Evolutionary conservation across 2,329 filamentous ascomycete species (phyloP), one percentile per base, ranked within the genome.

Genomic region (Pseudocercospora fijiensis): DNA sequence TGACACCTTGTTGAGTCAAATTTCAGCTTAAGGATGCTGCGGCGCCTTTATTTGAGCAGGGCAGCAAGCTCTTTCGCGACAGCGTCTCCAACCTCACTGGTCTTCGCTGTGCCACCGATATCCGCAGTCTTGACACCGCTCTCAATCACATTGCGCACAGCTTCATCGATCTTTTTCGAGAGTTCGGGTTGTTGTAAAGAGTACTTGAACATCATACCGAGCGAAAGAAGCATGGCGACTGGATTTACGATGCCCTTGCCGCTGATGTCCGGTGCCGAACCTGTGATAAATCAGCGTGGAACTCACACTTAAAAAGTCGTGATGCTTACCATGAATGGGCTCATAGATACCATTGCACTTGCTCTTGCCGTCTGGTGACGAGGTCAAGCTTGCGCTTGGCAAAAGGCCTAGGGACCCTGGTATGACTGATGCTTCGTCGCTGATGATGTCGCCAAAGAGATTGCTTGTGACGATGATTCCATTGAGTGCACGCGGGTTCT

Each of bases 201-300:
- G 83, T 97, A 98, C 75, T 92, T 89, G 74, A 97, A 85, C 89
- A 99, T 91, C 92, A 98, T 96, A 73, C 92, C 92, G 13, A 96
- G 85, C 11, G 92, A 96, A 49, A 98, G 86, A 68, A 98, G 92
- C 60, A 92, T 93, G 57, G 93, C 94, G 65, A 98, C 84, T 33
- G 94, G 94, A 83, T 96, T 96, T 73, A 96, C 92, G 45, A 71
- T 68, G 55, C 91, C 91, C 80, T 96, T 86, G 70, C 94, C 93
- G 1, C 91, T 92, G 73, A 98, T 98, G 75, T 98, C 93, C 27
- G 93, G 94, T 20, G 94, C 94, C 52, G 91, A 95, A 41, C 92
- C 90, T 71, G 18, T n/a, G 10, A 33, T 11, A 3, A n/a, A 13
- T 41, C 8, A 41, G 28, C 24, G 27, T 28, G 3, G 28, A 4